Conservation (phyloP, 129 eudicot species). For the Silybum marianum region DNA sequence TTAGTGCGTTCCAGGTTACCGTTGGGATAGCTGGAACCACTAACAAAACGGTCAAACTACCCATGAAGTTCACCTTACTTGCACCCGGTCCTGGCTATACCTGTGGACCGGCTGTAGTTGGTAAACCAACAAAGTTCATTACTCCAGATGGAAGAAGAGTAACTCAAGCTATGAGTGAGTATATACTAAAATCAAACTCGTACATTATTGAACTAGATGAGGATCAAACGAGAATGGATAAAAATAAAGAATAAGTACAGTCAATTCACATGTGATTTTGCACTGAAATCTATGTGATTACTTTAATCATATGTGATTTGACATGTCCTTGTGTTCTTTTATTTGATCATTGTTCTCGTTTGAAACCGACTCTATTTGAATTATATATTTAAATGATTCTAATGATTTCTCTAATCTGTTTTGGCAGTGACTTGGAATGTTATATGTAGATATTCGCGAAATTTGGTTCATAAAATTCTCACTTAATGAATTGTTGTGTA, state of each 20-base stretch:
- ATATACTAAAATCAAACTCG: neutral
- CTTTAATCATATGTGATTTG: no score
- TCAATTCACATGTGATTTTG: no score
- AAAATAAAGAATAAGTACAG: no score
- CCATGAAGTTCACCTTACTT: constrained; percentile 77
- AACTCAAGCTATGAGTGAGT: constrained; percentile 97
- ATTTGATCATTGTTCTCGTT: no score
- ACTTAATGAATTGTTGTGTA: constrained; percentile 60
- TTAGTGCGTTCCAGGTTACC: constrained; percentile 78
- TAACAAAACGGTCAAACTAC: constrained; percentile 77
- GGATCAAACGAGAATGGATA: no score
- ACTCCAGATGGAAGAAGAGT: constrained; percentile 76
- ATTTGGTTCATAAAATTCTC: constrained; percentile 84
- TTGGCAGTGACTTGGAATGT: constrained; percentile 96
- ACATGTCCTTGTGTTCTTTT: no score
- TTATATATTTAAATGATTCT: neutral
- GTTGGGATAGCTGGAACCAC: constrained; percentile 95
- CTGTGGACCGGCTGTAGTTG: constrained; percentile 84
- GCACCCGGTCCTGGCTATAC: constrained; percentile 96
- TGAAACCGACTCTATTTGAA: neutral
- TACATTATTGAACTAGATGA: neutral
- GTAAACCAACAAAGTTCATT: constrained; percentile 62
- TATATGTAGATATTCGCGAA: constrained; percentile 89
- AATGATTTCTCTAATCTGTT: neutral
- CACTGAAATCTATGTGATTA: no score